These are phyloP conservation scores for Stentor coeruleus DNA, from an alignment of 73 alveolate genomes.

Conservation along the genomic window DNA sequence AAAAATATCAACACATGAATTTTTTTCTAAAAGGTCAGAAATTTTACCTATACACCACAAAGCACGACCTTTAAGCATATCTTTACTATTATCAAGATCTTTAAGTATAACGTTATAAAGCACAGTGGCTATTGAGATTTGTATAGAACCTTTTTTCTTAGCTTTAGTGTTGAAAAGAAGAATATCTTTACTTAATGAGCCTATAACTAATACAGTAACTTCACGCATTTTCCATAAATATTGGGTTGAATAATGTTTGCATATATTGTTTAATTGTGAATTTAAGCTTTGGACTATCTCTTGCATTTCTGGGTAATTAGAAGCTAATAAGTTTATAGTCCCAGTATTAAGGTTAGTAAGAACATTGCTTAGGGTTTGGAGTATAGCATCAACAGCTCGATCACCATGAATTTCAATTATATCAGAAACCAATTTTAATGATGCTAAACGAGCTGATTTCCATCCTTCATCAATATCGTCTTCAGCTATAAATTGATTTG, in stretches of 20 bases:
- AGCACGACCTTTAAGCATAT: slow-evolving; percentile 52
- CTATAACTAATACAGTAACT: slow-evolving; percentile 47
- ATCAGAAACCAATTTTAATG: slow-evolving; percentile 42
- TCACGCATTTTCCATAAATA: slow-evolving; percentile 54
- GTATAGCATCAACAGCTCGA: slow-evolving; percentile 44
- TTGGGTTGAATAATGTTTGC: slow-evolving; percentile 14
- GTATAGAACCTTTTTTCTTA: neutral
- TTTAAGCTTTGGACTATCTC: neutral
- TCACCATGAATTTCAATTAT: slow-evolving; percentile 58
- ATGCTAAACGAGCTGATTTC: slow-evolving; percentile 39
- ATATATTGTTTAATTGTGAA: neutral
- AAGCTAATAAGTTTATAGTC: neutral
- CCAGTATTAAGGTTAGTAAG: slow-evolving; percentile 19
- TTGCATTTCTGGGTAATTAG: neutral
- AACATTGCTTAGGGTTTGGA: neutral
- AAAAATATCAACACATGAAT: slow-evolving; percentile 23
- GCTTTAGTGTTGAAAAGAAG: slow-evolving; percentile 31
- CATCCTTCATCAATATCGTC: slow-evolving; percentile 41
- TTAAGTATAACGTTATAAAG: slow-evolving; percentile 34
- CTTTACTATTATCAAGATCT: slow-evolving; percentile 30
- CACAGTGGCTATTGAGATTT: slow-evolving; percentile 25
- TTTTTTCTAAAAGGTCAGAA: slow-evolving; percentile 40
- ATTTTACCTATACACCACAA: slow-evolving; percentile 45
- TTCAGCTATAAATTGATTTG: slow-evolving; percentile 43
- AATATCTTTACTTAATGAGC: slow-evolving; percentile 57